Conservation (phyloP, 2,329 filamentous ascomycete species). For the Oidium heveae region DNA sequence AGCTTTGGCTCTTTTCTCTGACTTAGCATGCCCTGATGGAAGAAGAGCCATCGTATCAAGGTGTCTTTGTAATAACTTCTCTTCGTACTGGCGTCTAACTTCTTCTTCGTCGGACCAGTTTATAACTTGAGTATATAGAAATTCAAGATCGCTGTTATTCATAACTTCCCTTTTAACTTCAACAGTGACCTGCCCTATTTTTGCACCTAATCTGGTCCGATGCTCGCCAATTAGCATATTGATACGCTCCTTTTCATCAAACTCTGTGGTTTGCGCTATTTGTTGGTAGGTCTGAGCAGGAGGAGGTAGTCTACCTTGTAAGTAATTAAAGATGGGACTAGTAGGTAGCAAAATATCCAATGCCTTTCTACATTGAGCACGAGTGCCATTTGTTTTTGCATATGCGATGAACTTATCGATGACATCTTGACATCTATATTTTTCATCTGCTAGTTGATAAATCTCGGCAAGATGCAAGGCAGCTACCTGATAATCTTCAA, state of each 20-base stretch:
- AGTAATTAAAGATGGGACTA: constrained; percentile 52
- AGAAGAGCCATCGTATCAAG: constrained; percentile 54
- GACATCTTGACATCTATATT: constrained; percentile 36
- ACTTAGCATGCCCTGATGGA: constrained; percentile 37
- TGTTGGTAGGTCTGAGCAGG: constrained; percentile 60
- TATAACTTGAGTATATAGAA: constrained; percentile 59
- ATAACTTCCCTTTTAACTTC: constrained; percentile 78
- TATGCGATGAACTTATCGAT: constrained; percentile 61
- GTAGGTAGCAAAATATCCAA: constrained; percentile 54
- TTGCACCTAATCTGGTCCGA: constrained; percentile 65
- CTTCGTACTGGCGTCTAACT: constrained; percentile 59
- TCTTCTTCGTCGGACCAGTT: constrained; percentile 83
- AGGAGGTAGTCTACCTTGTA: constrained; percentile 63
- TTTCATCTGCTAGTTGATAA: constrained; percentile 38
- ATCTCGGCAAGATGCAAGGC: constrained; percentile 51
- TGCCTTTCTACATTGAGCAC: constrained; percentile 48
- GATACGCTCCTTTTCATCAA: constrained; percentile 68
- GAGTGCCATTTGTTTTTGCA: constrained; percentile 46
- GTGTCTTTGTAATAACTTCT: constrained; percentile 62
- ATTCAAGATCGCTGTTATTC: constrained; percentile 47
- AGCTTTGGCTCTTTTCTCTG: constrained; percentile 43
- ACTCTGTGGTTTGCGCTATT: constrained; percentile 61
- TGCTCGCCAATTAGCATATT: constrained; percentile 78
- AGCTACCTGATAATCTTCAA: constrained; percentile 50
- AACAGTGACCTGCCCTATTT: constrained; percentile 54